Percentiles rank a stretch among this genome's conserved stretches.
Evolutionary conservation across 106 monocot species (phyloP).

Genomic region (Narthecium ossifragum): DNA sequence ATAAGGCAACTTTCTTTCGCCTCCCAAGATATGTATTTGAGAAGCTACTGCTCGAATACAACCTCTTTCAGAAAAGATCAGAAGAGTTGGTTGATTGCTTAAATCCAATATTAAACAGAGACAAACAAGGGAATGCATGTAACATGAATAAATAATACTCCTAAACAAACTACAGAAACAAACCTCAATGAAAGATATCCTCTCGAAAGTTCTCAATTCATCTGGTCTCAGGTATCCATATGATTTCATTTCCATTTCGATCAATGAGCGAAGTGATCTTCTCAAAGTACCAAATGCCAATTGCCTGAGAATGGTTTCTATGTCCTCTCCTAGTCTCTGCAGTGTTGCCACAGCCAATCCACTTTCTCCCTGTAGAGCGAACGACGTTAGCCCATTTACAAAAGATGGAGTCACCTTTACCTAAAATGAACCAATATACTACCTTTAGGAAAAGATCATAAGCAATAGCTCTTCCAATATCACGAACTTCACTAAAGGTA

Average conservation of each 20-base stretch:
- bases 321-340: constrained; percentile 82
- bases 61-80: constrained; percentile 32
- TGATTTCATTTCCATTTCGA: constrained; percentile 68
- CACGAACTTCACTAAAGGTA: constrained; percentile 67
- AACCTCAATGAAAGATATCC: constrained; percentile 84
- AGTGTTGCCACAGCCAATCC: constrained; percentile 64
- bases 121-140: neutral
- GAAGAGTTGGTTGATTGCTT: constrained; percentile 12
- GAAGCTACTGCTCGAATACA: constrained; percentile 77
- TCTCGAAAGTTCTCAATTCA: constrained; percentile 61
- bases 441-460: constrained; percentile 96
- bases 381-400: constrained; percentile 8
- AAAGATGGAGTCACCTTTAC: constrained; percentile 10
- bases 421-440: neutral
- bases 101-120: neutral
- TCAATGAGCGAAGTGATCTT: constrained; percentile 61
- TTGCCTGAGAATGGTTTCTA: constrained; percentile 67
- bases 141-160: neutral
- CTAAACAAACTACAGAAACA: constrained; percentile 4
- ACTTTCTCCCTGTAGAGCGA: constrained; percentile 71
- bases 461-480: constrained; percentile 72
- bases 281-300: constrained; percentile 82
- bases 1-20: constrained; percentile 20
- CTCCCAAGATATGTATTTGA: constrained; percentile 54
- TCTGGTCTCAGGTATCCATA: constrained; percentile 48